Evolutionary conservation across 2,329 filamentous ascomycete species (phyloP).

Genomic region (Plenodomus lindquistii): DNA sequence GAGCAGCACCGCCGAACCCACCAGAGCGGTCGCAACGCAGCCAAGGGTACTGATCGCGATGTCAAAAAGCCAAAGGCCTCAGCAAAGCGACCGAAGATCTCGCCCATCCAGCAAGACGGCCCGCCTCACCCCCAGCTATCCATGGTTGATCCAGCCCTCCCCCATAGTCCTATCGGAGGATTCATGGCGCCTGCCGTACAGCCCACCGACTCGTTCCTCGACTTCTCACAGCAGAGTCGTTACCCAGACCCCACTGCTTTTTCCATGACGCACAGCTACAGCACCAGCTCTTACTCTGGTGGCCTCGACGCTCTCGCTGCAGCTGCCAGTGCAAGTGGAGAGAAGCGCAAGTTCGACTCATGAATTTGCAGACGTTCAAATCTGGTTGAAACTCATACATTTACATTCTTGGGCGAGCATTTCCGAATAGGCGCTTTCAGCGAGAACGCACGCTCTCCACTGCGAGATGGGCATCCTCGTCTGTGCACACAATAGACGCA

Average conservation of each 20-base stretch:
- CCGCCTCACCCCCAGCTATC: conserved; percentile 23
- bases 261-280: conserved; percentile 28
- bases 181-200: conserved; percentile 37
- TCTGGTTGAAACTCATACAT: no score
- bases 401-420: background rate
- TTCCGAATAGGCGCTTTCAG: background rate
- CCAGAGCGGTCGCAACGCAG: conserved; percentile 55
- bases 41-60: conserved; percentile 39
- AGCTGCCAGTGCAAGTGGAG: conserved; percentile 40
- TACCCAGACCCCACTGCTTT: conserved; percentile 38
- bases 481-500: conserved; percentile 41
- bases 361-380: conserved; percentile 12
- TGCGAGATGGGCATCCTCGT: no score
- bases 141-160: conserved; percentile 35
- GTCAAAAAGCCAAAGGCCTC: conserved; percentile 44
- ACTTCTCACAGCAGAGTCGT: conserved; percentile 28
- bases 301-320: conserved; percentile 45
- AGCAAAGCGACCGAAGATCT: conserved; percentile 38
- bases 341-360: conserved; percentile 43
- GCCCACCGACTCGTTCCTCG: conserved; percentile 24
- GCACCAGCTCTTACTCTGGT: conserved; percentile 31
- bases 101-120: conserved; percentile 34
- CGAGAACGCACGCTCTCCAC: no score
- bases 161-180: conserved; percentile 32
- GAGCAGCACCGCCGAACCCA: conserved; percentile 82